These are phyloP conservation scores for Purpureocillium takamizusanense DNA, from an alignment of 2,329 filamentous ascomycete species.

Conservation along the genomic window DNA sequence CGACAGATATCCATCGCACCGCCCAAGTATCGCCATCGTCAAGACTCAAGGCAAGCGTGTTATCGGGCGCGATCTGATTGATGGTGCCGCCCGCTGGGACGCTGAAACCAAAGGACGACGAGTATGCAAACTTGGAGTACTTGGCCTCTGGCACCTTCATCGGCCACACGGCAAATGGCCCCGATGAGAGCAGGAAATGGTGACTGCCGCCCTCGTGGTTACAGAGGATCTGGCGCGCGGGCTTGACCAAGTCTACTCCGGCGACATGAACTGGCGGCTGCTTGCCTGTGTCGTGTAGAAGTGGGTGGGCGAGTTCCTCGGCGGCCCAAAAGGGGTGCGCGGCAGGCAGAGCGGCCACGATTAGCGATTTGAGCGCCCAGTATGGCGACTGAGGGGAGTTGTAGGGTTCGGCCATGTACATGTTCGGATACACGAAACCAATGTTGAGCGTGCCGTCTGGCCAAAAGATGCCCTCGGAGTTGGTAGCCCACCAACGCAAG, in stretches of 20 bases:
- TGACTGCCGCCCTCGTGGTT: conserved; percentile 22
- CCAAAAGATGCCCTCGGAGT: conserved; percentile 34
- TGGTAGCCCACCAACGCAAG: conserved; percentile 37
- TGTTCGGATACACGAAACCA: conserved; percentile 33
- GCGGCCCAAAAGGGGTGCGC: conserved; percentile 2
- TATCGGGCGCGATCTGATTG: conserved; percentile 25
- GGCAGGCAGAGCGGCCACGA: conserved; percentile 26
- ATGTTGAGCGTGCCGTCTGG: conserved; percentile 40
- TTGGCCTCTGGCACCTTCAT: conserved; percentile 33
- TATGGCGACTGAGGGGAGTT: conserved; percentile 48
- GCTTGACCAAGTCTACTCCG: conserved; percentile 5
- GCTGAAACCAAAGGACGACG: conserved; percentile 35
- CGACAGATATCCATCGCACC: conserved; percentile 17
- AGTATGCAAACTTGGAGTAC: conserved; percentile 39
- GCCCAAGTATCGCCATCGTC: conserved; percentile 21
- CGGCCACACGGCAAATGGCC: conserved; percentile 27
- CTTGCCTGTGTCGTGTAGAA: no score
- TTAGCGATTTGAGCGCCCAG: conserved; percentile 43
- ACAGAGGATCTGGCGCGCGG: conserved; percentile 35
- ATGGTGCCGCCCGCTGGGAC: conserved; percentile 27
- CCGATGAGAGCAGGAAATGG: conserved; percentile 32
- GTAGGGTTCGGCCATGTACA: conserved; percentile 47
- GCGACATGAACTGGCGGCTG: background rate
- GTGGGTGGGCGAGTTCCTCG: no score
- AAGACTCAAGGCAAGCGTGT: conserved; percentile 16